These are phyloP conservation scores for Hansenula anomala DNA, from an alignment of 1,139 yeast species.

Conservation along the genomic window DNA sequence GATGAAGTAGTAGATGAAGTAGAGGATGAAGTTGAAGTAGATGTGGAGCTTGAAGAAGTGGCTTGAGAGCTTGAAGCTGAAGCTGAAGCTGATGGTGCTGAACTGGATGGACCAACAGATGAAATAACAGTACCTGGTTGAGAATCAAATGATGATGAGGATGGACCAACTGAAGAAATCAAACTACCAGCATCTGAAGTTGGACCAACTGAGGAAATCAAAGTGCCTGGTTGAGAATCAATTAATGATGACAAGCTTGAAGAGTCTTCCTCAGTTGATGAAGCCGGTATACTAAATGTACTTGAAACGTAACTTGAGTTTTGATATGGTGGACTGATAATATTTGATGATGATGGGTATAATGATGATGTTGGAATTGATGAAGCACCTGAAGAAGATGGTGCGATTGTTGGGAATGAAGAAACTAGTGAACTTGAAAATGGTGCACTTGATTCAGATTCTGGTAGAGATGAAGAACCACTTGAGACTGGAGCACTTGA, in stretches of 20 bases:
- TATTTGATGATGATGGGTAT: background rate
- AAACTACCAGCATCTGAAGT: background rate
- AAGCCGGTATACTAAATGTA: background rate
- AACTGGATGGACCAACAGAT: slow-evolving; percentile 2
- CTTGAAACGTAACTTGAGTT: background rate
- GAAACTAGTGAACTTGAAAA: background rate
- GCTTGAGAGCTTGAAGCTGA: slow-evolving; percentile 11
- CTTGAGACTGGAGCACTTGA: no score
- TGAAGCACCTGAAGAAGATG: no score
- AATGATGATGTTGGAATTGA: slow-evolving; percentile 1
- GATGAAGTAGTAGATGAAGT: slow-evolving; percentile 11
- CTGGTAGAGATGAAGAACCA: no score
- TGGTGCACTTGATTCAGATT: no score
- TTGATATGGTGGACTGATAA: background rate
- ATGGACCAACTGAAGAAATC: no score
- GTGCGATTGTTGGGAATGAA: background rate
- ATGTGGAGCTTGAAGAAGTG: slow-evolving; percentile 3
- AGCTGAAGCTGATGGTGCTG: slow-evolving; percentile 4
- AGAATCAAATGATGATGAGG: background rate
- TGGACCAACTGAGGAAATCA: background rate
- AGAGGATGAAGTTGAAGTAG: slow-evolving; percentile 9
- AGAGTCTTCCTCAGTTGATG: background rate
- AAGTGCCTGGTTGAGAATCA: no score
- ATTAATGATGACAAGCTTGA: no score
- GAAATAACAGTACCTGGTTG: background rate